phyloP scores from a whole-genome alignment of 805 yeast genomes.

The Ogataea salicorniae region DNA sequence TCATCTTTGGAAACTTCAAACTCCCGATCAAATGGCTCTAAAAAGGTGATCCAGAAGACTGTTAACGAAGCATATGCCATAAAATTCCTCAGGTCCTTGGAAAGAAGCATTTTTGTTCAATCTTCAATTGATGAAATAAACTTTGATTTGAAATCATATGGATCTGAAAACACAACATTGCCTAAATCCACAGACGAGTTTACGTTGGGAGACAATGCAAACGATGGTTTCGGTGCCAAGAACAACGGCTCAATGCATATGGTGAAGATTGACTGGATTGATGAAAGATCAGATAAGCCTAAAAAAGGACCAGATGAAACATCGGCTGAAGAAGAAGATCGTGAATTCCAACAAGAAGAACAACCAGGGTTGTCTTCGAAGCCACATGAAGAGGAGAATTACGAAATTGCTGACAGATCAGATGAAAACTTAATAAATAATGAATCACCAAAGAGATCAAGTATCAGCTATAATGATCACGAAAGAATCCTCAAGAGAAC shows the following conservation, averaged over 20 bases:
- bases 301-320: conserved; percentile 1
- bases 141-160: conserved; percentile 12
- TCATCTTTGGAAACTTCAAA: neutral
- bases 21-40: too few species aligned
- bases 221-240: neutral
- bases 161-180: conserved; percentile 12
- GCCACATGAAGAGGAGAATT: neutral
- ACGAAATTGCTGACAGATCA: neutral
- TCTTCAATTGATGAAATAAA: conserved; percentile 20
- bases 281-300: conserved; percentile 4
- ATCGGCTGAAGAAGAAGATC: neutral
- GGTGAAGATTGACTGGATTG: conserved; percentile 17
- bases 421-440: conserved; percentile 1
- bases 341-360: neutral
- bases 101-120: conserved; percentile 22
- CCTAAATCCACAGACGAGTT: neutral
- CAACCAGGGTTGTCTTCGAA: too few species aligned
- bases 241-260: conserved; percentile 10
- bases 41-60: neutral
- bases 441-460: conserved; percentile 17
- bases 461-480: conserved; percentile 2
- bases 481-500: conserved; percentile 15
- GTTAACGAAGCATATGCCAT: conserved; percentile 19
- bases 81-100: conserved; percentile 21
- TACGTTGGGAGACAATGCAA: neutral